A percentile compares a stretch with the other conserved stretches of the same genome.
phyloP scores from a whole-genome alignment of 1,139 yeast species.

The Suzukiozyma palmioleophila region DNA sequence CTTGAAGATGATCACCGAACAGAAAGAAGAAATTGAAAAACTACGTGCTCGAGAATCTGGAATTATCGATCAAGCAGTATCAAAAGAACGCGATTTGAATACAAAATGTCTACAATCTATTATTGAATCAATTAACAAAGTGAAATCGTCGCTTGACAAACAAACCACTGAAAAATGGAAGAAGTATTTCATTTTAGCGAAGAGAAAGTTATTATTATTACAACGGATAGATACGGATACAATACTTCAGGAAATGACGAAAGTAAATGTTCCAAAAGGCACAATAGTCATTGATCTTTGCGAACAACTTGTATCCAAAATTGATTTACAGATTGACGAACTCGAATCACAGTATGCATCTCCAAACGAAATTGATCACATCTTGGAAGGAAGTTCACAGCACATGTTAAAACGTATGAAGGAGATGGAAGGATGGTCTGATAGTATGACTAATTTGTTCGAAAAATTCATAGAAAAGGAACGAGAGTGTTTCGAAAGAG shows the following conservation, averaged over 20 bases:
- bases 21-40: slow-evolving; percentile 71
- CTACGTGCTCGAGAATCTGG: slow-evolving; percentile 52
- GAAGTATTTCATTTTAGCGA: slow-evolving; percentile 51
- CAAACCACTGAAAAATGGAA: slow-evolving; percentile 43
- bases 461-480: slow-evolving; percentile 38
- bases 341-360: slow-evolving; percentile 48
- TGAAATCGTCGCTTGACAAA: slow-evolving; percentile 35
- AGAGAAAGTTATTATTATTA: slow-evolving; percentile 48
- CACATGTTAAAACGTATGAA: slow-evolving; percentile 40
- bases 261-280: slow-evolving; percentile 3
- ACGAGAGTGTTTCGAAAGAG: slow-evolving; percentile 46
- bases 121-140: slow-evolving; percentile 35
- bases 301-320: slow-evolving; percentile 24
- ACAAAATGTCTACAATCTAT: slow-evolving; percentile 35
- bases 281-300: slow-evolving; percentile 14
- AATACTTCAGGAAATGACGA: slow-evolving; percentile 13
- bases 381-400: slow-evolving; percentile 39
- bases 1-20: slow-evolving; percentile 80
- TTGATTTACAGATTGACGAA: slow-evolving; percentile 41
- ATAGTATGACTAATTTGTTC: slow-evolving; percentile 35
- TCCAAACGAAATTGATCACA: slow-evolving; percentile 49
- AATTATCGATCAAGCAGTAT: slow-evolving; percentile 32
- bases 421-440: slow-evolving; percentile 55
- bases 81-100: slow-evolving; percentile 24
- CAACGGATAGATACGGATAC: slow-evolving; percentile 37